Evolutionary conservation across 352 stramenopile genomes (phyloP), one percentile per base, ranked within the genome.

Genomic region (Pythium aphanidermatum): DNA sequence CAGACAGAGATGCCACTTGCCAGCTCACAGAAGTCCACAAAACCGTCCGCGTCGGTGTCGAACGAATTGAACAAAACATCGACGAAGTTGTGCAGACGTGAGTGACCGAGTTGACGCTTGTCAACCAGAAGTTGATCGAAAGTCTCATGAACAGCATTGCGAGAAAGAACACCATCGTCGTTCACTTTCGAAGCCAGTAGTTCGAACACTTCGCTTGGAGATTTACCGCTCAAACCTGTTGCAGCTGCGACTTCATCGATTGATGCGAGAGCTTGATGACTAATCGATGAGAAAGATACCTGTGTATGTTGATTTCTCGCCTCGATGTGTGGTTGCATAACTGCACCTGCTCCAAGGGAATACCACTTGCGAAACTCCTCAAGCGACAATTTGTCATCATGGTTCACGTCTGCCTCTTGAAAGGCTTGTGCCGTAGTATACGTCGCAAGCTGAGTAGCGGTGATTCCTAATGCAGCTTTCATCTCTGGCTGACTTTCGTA

Each of bases 321-420:
- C 16, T 35, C 25, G 64, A 56, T 26, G 57, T 57, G 21, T 57
- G 28, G 8, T 49, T 33, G 23, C 46, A 68, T 43, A 51, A 29
- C 16, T 5, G 14, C 7, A 13, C 46, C 48, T 4, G 40, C 34
- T 6, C 35, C 59, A 46, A 36, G 34, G 6, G 34, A 61, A 50
- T 88, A 96, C 85, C 85, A 96, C 14, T 58, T 71, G 2, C 74
- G 68, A 46, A 96, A 95, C 42, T 96, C 83, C 31, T 83, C 70
- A 5, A 92, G 53, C 16, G 81, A 88, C 9, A 96, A 44, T 21
- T 67, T 74, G 12, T 73, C 77, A 34, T 95, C 80, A 33, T 63
- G 64, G 53, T 96, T 92, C 13, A 87, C 38, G 58, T 97, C 89
- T 11, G 74, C 85, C n/a, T 95, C 80, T 0, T 68, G 39, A 45